phyloP scores from a whole-genome alignment of 495 filamentous ascomycete genomes.

The Aspergillus homomorphus region DNA sequence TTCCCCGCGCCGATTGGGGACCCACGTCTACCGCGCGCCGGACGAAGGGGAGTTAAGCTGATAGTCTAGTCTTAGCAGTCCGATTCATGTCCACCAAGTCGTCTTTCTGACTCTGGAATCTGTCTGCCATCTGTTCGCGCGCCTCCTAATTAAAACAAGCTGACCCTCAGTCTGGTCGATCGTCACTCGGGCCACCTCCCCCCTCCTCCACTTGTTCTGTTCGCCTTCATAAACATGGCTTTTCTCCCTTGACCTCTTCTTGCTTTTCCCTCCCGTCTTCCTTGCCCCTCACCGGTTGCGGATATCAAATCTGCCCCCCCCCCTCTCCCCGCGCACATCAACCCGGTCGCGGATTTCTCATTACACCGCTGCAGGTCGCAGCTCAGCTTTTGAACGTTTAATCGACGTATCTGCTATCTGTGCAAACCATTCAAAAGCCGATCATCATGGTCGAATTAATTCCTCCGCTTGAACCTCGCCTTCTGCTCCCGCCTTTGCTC shows the following conservation, averaged over 20 bases:
- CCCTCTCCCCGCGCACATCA: not conserved
- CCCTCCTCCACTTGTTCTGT: not conserved
- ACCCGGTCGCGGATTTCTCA: not conserved
- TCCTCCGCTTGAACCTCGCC: constrained; percentile 59
- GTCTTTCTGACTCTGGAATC: too few species aligned
- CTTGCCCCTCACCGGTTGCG: not conserved
- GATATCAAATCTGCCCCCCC: not conserved
- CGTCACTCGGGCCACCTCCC: not conserved
- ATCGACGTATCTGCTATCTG: not conserved
- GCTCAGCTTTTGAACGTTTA: not conserved
- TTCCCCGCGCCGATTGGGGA: not conserved
- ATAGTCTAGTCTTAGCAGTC: too few species aligned
- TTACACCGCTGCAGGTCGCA: not conserved
- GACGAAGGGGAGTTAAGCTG: not conserved
- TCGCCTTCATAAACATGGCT: not conserved
- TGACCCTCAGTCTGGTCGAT: not conserved
- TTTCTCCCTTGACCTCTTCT: not conserved
- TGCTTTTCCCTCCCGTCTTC: not conserved
- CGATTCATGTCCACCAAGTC: too few species aligned
- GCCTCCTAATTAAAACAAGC: too few species aligned
- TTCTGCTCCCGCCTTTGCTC: constrained; percentile 71
- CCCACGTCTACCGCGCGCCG: not conserved
- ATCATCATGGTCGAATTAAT: constrained; percentile 53
- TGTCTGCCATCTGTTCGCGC: too few species aligned
- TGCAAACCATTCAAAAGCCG: not conserved